Evolutionary conservation across 2,329 filamentous ascomycete species (phyloP).

Genomic region (Leptoxyphium fumago): DNA sequence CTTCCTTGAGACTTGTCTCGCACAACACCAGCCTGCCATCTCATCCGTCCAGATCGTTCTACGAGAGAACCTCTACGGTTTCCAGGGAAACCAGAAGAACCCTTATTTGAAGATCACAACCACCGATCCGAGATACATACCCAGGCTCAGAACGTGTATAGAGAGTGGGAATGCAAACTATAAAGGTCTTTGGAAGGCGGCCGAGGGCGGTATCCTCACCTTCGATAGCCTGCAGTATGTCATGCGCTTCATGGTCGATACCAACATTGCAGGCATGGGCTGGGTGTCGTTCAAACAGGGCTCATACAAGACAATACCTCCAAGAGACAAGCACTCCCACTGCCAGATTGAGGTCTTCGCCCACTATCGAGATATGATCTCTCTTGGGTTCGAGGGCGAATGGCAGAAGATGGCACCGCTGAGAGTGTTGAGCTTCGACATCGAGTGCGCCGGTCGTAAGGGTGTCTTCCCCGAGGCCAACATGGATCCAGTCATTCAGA

Average conservation of each 20-base stretch:
- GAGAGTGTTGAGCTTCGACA: constrained; percentile 89
- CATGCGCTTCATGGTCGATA: constrained; percentile 95
- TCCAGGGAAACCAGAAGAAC: constrained; percentile 81
- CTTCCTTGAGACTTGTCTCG: constrained; percentile 66
- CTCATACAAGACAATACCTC: constrained; percentile 56
- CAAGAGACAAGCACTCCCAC: constrained; percentile 62
- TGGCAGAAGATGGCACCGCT: constrained; percentile 98
- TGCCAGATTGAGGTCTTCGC: constrained; percentile 91
- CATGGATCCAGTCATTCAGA: constrained; percentile 89
- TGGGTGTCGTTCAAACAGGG: constrained; percentile 78
- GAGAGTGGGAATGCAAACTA: constrained; percentile 70
- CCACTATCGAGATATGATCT: constrained; percentile 67
- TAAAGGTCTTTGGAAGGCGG: constrained; percentile 72
- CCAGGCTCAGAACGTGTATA: constrained; percentile 58
- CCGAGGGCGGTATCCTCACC: constrained; percentile 61
- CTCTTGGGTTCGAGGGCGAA: constrained; percentile 78
- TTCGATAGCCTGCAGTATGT: constrained; percentile 96
- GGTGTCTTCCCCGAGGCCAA: constrained; percentile 92
- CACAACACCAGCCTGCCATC: constrained; percentile 58
- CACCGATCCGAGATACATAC: constrained; percentile 73
- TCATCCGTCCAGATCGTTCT: constrained; percentile 69
- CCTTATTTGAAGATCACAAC: constrained; percentile 91
- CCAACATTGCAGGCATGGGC: constrained; percentile 87
- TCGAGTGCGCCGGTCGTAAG: constrained; percentile 94
- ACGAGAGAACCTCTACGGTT: constrained; percentile 84